Evolutionary conservation across 768 basidiomycete genomes (phyloP).

Genomic region (Xerocomus brunneocitrinus): DNA sequence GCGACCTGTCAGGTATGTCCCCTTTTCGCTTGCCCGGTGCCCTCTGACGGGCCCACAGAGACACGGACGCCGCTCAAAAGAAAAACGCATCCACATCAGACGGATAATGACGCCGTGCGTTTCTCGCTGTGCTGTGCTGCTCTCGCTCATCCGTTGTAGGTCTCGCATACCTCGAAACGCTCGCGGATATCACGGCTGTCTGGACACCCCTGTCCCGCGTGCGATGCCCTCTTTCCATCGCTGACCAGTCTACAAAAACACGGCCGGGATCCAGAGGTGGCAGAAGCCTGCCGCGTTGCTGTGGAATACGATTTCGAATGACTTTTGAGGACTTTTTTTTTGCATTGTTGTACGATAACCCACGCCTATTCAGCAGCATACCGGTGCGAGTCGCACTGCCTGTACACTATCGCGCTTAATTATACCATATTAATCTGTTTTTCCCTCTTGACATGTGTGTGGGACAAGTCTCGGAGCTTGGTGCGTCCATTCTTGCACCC

Average conservation of each 20-base stretch:
- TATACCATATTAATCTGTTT: conserved; percentile 33
- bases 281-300: conserved; percentile 68
- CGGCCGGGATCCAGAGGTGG: conserved; percentile 46
- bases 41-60: conserved; percentile 12
- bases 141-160: conserved; percentile 29
- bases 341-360: conserved; percentile 28
- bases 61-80: conserved; percentile 43
- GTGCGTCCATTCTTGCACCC: background rate
- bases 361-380: conserved; percentile 20
- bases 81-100: conserved; percentile 35
- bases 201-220: conserved; percentile 68
- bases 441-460: conserved; percentile 5
- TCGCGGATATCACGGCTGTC: conserved; percentile 44
- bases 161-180: conserved; percentile 54
- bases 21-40: background rate
- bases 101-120: conserved; percentile 41
- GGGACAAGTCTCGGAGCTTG: background rate
- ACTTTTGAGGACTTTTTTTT: conserved; percentile 6
- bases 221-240: conserved; percentile 62
- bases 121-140: background rate
- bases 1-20: conserved; percentile 39
- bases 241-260: conserved; percentile 59
- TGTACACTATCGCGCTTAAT: conserved; percentile 32
- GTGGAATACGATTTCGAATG: conserved; percentile 72
- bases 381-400: background rate